phyloP scores from a whole-genome alignment of 2,329 filamentous ascomycete species.

The Coniella lustricola region DNA sequence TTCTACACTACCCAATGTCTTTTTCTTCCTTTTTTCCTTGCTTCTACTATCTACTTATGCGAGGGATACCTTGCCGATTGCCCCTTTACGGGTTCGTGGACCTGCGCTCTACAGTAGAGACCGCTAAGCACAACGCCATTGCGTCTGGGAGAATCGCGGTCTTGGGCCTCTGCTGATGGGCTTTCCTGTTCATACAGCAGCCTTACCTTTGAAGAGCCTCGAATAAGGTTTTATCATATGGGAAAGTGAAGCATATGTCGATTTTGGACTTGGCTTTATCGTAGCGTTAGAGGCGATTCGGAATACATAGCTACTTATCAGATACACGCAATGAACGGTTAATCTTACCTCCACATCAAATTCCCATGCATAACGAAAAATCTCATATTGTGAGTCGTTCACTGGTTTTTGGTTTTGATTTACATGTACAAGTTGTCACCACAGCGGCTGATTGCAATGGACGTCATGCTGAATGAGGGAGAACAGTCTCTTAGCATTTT shows the following conservation, averaged over 20 bases:
- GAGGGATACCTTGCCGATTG: neutral
- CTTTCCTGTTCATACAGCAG: neutral
- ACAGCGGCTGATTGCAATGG: no score
- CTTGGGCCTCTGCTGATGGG: neutral
- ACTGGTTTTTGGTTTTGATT: no score
- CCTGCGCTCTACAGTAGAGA: neutral
- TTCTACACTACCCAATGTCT: no score
- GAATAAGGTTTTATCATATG: neutral
- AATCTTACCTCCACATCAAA: neutral
- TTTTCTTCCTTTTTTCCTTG: neutral
- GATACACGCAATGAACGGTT: neutral
- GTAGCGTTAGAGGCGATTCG: neutral
- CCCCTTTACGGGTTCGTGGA: neutral
- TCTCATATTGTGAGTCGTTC: no score
- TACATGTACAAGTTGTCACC: no score
- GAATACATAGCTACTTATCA: slow-evolving; percentile 5
- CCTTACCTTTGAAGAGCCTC: neutral
- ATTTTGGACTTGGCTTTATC: slow-evolving; percentile 2
- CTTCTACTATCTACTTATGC: neutral
- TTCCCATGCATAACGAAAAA: no score
- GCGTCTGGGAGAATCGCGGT: neutral
- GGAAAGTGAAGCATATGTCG: neutral
- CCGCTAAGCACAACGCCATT: no score
- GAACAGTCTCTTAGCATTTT: no score
- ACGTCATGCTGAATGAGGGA: no score